These are phyloP conservation scores for Chenopodium formosanum DNA, from an alignment of 148 eudicot species.

Conservation along the genomic window DNA sequence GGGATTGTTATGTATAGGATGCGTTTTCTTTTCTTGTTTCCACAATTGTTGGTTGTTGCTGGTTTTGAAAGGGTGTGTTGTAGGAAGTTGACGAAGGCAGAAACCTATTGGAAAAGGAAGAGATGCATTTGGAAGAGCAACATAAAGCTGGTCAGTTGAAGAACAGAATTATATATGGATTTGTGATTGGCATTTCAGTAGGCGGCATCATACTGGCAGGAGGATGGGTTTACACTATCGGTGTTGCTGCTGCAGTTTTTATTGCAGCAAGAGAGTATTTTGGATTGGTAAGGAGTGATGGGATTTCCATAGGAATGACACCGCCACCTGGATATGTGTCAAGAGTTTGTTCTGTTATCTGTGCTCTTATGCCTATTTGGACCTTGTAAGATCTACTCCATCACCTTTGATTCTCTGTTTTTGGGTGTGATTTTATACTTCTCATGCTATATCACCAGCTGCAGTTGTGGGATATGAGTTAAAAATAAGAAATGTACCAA, in stretches of 20 bases:
- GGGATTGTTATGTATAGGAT: not conserved
- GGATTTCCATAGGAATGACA: slow-evolving; percentile 88
- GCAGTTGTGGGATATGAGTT: not conserved
- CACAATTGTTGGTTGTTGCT: slow-evolving; percentile 15
- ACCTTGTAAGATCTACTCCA: slow-evolving; percentile 67
- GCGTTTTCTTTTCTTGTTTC: not conserved
- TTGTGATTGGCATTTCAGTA: slow-evolving; percentile 69
- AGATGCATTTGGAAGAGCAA: slow-evolving; percentile 36
- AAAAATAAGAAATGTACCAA: not conserved
- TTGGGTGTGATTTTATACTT: not conserved
- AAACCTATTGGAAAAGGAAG: slow-evolving; percentile 35
- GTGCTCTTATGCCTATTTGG: slow-evolving; percentile 77
- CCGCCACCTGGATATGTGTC: slow-evolving; percentile 95
- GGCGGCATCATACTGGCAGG: slow-evolving; percentile 85
- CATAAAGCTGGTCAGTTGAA: slow-evolving; percentile 62
- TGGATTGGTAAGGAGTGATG: slow-evolving; percentile 88
- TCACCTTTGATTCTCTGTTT: not conserved
- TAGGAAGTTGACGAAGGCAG: slow-evolving; percentile 49
- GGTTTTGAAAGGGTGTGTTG: slow-evolving; percentile 40
- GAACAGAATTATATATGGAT: slow-evolving; percentile 75
- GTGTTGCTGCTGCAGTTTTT: slow-evolving; percentile 68
- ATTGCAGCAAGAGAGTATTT: slow-evolving; percentile 83
- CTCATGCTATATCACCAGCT: not conserved
- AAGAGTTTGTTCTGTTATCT: slow-evolving; percentile 82
- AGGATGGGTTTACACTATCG: slow-evolving; percentile 87